Base-by-base conservation (phyloP, 306 rosid genomes). In the Malus sieversii region DNA sequence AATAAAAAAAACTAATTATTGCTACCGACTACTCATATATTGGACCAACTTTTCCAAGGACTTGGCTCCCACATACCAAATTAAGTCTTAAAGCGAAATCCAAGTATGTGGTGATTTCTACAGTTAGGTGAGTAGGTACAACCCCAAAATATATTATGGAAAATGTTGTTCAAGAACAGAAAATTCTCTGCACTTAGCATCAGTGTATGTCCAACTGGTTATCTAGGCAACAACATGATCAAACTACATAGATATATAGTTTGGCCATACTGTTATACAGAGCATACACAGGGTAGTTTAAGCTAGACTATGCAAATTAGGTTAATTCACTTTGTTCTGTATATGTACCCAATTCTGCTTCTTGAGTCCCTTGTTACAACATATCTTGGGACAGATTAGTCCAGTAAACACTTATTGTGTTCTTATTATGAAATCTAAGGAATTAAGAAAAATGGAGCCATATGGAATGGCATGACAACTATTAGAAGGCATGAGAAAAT, bases 41-140 rank as follows among this genome's bases (percentile, higher is more conserved):
- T n/a, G 75, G 75, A 67, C 62, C 44, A 74, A 22, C 46, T 20
- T 71, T 70, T 76, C 46, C 59, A 33, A 57, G 27, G 69, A 66
- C 62, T 58, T 72, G 78, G 75, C 29, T 66, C 78, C 81, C 76
- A n/a, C 68, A 42, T 66, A 58, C 48, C 58, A 45, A 44, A 62
- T n/a, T 29, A 63, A 38, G 63, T 67, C 51, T 55, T 20, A 32
- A 64, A 55, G 73, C 70, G 16, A 81, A 59, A 30, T 27, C 75
- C 77, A 33, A 75, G 51, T 29, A 66, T 48, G n/a, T n/a, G 63
- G 38, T 69, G 68, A 27, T 45, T 76, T 81, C 66, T 72, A n/a
- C 45, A 46, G 78, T 68, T 81, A 72, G 84, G 81, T 81, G 75
- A 72, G 81, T 81, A 72, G 84, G 81, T 81, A 68, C 53, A 71